Evolutionary conservation across 2,329 filamentous ascomycete genomes (phyloP).

Genomic region (Paecilomyces dactylethromorphus): DNA sequence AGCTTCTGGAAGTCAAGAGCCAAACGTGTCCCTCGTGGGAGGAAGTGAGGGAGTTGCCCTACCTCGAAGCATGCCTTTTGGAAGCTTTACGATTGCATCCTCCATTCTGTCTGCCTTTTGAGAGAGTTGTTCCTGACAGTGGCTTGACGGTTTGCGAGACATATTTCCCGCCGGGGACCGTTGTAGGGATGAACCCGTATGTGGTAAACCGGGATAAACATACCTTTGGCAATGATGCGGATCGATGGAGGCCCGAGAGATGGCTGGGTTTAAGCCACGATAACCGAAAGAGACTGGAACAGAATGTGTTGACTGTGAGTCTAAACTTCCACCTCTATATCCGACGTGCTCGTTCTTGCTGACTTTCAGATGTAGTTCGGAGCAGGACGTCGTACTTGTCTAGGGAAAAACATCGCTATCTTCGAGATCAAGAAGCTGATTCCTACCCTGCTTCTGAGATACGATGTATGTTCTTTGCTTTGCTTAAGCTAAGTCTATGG

Average conservation of each 20-base stretch:
- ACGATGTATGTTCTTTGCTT: conserved; percentile 9
- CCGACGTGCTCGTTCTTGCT: too few relatives aligned
- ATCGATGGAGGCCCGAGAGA: conserved; percentile 14
- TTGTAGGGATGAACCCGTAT: conserved; percentile 18
- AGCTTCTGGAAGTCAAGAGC: background rate
- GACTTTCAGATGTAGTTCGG: conserved; percentile 2
- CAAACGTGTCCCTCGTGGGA: too few relatives aligned
- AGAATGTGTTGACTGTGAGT: conserved; percentile 16
- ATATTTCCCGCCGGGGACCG: conserved; percentile 11
- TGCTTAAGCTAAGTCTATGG: too few relatives aligned
- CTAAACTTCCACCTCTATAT: background rate
- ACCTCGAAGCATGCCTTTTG: background rate
- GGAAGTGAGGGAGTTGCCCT: conserved; percentile 1
- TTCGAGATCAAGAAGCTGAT: conserved; percentile 18
- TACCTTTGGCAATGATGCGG: conserved; percentile 16
- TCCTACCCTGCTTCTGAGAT: conserved; percentile 12
- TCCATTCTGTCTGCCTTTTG: background rate
- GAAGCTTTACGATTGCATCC: background rate
- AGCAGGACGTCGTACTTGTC: conserved; percentile 7
- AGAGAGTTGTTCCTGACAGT: background rate
- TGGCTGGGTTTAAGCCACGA: conserved; percentile 12
- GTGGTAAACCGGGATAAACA: conserved; percentile 14
- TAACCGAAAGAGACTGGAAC: conserved; percentile 13
- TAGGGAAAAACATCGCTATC: conserved; percentile 11
- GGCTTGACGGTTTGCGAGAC: background rate